These are phyloP conservation scores for Haplosporangium gracile DNA, from an alignment of 192 early-diverging fungal species.

Conservation along the genomic window DNA sequence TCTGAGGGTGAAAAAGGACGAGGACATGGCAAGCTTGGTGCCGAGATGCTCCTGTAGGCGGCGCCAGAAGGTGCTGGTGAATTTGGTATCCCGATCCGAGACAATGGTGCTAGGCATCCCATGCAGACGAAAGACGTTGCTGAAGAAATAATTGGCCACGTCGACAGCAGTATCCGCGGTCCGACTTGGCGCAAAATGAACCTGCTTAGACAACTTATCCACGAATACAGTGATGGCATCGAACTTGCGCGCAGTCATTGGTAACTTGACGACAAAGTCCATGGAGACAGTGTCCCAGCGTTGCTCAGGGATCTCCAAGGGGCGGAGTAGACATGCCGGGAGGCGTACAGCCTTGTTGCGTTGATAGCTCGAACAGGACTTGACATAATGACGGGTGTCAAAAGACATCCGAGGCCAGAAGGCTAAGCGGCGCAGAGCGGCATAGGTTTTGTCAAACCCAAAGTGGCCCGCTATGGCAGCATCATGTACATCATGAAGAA, in stretches of 20 bases:
- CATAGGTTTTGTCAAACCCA: constrained; percentile 19
- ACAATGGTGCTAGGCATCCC: constrained; percentile 61
- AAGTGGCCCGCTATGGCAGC: constrained; percentile 14
- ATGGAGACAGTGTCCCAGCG: constrained; percentile 54
- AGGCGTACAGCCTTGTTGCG: constrained; percentile 39
- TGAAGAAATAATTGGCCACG: constrained; percentile 18
- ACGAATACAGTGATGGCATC: constrained; percentile 62
- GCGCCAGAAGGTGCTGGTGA: constrained; percentile 61
- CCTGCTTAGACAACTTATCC: constrained; percentile 57
- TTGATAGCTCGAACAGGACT: constrained; percentile 19
- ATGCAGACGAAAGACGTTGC: constrained; percentile 40
- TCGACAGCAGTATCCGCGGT: constrained; percentile 20
- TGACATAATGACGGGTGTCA: not conserved
- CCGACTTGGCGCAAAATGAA: constrained; percentile 28
- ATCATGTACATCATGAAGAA: no score
- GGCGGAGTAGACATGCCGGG: constrained; percentile 41
- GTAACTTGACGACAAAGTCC: constrained; percentile 53
- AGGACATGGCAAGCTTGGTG: constrained; percentile 52
- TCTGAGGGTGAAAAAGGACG: constrained; percentile 58
- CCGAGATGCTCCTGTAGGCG: constrained; percentile 25
- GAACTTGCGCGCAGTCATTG: constrained; percentile 17
- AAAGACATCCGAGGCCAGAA: constrained; percentile 8
- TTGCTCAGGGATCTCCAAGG: constrained; percentile 30
- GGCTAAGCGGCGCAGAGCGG: not conserved
- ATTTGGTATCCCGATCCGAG: constrained; percentile 61